These are phyloP conservation scores for Catharanthus roseus DNA, from an alignment of 257 asterid species.

Conservation along the genomic window DNA sequence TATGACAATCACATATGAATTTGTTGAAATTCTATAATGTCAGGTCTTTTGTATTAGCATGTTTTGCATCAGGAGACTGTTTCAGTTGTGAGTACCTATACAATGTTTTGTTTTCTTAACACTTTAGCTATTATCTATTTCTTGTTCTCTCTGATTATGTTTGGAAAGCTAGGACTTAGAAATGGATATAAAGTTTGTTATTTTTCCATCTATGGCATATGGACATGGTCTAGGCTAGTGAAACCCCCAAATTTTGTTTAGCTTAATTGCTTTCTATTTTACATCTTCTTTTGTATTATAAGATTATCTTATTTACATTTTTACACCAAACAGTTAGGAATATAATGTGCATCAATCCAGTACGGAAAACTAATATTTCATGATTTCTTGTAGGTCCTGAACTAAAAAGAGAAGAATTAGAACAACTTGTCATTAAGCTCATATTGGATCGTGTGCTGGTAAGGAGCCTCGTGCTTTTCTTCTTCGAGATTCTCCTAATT, in stretches of 20 bases:
- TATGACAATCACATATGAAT: not conserved
- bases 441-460: slow-evolving; percentile 76
- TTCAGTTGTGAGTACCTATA: not conserved
- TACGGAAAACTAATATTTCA: not conserved
- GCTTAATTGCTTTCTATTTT: not conserved
- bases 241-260: not conserved
- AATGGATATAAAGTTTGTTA: not conserved
- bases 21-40: not conserved
- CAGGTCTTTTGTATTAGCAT: not conserved
- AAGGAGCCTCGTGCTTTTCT: slow-evolving; percentile 20
- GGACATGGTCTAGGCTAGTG: not conserved
- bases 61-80: not conserved
- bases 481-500: not conserved
- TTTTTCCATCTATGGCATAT: not conserved
- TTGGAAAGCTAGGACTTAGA: not conserved
- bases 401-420: slow-evolving; percentile 75
- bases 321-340: not conserved
- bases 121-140: not conserved
- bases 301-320: slow-evolving; percentile 11
- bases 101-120: not conserved
- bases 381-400: slow-evolving; percentile 50
- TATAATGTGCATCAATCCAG: not conserved
- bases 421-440: slow-evolving; percentile 71
- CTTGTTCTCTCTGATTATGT: not conserved
- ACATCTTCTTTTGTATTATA: not conserved